These are phyloP conservation scores for Hypoxylon intermedium DNA, from an alignment of 495 filamentous ascomycete genomes.

Conservation along the genomic window DNA sequence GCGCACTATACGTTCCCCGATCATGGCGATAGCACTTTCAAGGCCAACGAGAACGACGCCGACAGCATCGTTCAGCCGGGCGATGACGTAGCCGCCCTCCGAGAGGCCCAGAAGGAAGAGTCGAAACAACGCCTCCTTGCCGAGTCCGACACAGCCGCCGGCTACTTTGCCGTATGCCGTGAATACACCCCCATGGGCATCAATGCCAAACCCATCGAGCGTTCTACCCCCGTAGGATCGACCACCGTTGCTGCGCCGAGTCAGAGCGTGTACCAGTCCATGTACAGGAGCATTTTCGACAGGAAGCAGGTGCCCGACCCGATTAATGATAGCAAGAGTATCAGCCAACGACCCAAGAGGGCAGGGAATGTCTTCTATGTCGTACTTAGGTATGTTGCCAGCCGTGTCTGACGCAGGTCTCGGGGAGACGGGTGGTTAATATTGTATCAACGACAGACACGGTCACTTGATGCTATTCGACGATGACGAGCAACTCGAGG, in stretches of 20 bases:
- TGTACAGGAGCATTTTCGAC: conserved; percentile 97
- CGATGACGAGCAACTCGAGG: conserved; percentile 85
- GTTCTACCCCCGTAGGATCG: conserved; percentile 79
- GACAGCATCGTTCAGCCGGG: conserved; percentile 56
- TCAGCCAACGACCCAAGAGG: conserved; percentile 69
- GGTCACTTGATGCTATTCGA: conserved; percentile 98
- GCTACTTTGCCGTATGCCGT: conserved; percentile 93
- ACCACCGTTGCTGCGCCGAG: conserved; percentile 71
- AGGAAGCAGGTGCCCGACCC: conserved; percentile 67
- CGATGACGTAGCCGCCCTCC: conserved; percentile 56
- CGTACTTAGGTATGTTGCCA: conserved; percentile 72
- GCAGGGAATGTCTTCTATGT: conserved; percentile 94
- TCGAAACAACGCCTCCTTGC: conserved; percentile 51
- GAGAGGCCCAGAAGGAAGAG: conserved; percentile 53
- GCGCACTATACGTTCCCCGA: conserved; percentile 72
- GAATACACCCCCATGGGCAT: conserved; percentile 90
- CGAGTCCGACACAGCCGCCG: conserved; percentile 85
- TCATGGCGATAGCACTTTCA: conserved; percentile 43
- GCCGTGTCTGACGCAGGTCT: conserved; percentile 6
- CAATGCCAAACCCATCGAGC: conserved; percentile 90
- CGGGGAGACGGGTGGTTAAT: background rate
- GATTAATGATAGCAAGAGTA: conserved; percentile 52
- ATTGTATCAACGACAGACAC: conserved; percentile 64
- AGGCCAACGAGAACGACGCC: conserved; percentile 31
- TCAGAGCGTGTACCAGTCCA: conserved; percentile 93